Conservation (phyloP, 2,329 filamentous ascomycete species). For the Sporothrix mexicana region DNA sequence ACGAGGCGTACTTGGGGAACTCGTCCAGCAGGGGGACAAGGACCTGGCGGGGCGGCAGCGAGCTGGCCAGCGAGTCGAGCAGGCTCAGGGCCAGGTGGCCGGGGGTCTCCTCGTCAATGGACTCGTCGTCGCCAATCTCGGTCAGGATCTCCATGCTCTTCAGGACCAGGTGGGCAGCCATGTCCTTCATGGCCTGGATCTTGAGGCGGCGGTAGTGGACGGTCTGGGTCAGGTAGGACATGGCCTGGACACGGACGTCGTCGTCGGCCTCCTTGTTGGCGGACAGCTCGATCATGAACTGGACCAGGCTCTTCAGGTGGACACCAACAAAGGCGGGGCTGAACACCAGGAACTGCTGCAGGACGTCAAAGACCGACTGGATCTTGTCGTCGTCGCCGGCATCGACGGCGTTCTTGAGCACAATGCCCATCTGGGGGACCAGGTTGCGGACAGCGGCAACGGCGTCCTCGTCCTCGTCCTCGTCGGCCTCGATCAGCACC, state of each 20-base stretch:
- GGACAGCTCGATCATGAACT: conserved; percentile 91
- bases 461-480: conserved; percentile 79
- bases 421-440: conserved; percentile 85
- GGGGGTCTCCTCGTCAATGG: conserved; percentile 86
- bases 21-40: conserved; percentile 89
- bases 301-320: conserved; percentile 87
- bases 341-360: conserved; percentile 92
- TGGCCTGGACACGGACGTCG: conserved; percentile 84
- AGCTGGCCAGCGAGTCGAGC: conserved; percentile 85
- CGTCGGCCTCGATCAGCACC: conserved; percentile 85
- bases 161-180: conserved; percentile 85
- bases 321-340: conserved; percentile 81
- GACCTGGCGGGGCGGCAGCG: conserved; percentile 90
- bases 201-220: conserved; percentile 94
- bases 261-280: conserved; percentile 78
- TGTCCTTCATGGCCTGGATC: conserved; percentile 82
- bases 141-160: conserved; percentile 89
- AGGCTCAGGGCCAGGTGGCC: conserved; percentile 83
- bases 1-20: conserved; percentile 80
- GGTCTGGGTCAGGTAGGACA: conserved; percentile 92
- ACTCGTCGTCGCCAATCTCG: conserved; percentile 79
- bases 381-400: conserved; percentile 83
- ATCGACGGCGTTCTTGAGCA: conserved; percentile 83
- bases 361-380: conserved; percentile 92
- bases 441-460: conserved; percentile 78